Conservation (phyloP, 345 rosid species). For the Brassica napus region Da-Ae NC_063446.1:7339501-7340000, state of each 20-base stretch:
- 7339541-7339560: background rate
- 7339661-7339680: background rate
- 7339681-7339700: background rate
- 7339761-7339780: background rate
- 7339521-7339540: background rate
- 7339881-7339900: conserved; percentile 45
- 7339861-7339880: conserved; percentile 16
- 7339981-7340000: conserved; percentile 61
- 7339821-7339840: background rate
- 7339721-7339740: background rate
- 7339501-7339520: conserved; percentile 22
- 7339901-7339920: conserved; percentile 61
- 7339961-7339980: conserved; percentile 60
- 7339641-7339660: background rate
- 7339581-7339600: background rate
- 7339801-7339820: background rate
- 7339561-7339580: conserved; percentile 13
- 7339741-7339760: background rate
- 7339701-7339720: background rate
- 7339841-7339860: conserved; percentile 21
- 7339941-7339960: conserved; percentile 74
- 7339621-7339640: too few species aligned
- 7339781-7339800: conserved; percentile 23
- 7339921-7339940: conserved; percentile 68
- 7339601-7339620: background rate